These are phyloP conservation scores for Metschnikowia hibisci DNA, from an alignment of 805 yeast genomes.

Conservation along the genomic window DNA sequence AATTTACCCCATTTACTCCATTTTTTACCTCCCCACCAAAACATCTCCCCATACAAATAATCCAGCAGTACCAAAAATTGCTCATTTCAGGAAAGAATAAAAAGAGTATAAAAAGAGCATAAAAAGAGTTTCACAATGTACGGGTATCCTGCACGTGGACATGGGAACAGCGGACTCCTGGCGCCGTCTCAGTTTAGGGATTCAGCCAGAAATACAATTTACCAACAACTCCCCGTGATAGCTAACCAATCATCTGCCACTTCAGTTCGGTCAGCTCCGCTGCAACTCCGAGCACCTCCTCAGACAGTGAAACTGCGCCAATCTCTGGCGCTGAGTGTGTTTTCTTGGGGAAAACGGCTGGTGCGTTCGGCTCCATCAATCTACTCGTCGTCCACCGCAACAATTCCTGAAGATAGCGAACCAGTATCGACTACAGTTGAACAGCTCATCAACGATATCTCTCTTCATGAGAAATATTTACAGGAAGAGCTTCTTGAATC, in stretches of 20 bases:
- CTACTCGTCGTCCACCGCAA: conserved; percentile 39
- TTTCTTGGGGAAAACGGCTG: conserved; percentile 33
- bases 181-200: conserved; percentile 42
- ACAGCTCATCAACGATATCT: conserved; percentile 41
- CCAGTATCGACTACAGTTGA: conserved; percentile 41
- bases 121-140: conserved; percentile 9
- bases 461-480: conserved; percentile 33
- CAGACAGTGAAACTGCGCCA: conserved; percentile 24
- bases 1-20: conserved; percentile 2
- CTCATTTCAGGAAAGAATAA: too few species aligned
- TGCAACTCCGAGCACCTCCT: conserved; percentile 22
- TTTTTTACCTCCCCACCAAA: not conserved
- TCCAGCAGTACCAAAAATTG: not conserved
- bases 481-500: conserved; percentile 15
- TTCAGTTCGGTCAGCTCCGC: conserved; percentile 40
- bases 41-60: not conserved
- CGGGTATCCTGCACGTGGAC: conserved; percentile 16
- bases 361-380: conserved; percentile 43
- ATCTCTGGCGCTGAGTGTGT: conserved; percentile 37
- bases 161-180: conserved; percentile 14
- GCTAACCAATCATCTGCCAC: conserved; percentile 24
- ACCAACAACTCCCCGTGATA: conserved; percentile 34
- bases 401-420: conserved; percentile 43
- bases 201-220: conserved; percentile 41
- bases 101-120: too few species aligned